phyloP scores from a whole-genome alignment of 805 yeast species.

The Yarrowia deformans region DNA sequence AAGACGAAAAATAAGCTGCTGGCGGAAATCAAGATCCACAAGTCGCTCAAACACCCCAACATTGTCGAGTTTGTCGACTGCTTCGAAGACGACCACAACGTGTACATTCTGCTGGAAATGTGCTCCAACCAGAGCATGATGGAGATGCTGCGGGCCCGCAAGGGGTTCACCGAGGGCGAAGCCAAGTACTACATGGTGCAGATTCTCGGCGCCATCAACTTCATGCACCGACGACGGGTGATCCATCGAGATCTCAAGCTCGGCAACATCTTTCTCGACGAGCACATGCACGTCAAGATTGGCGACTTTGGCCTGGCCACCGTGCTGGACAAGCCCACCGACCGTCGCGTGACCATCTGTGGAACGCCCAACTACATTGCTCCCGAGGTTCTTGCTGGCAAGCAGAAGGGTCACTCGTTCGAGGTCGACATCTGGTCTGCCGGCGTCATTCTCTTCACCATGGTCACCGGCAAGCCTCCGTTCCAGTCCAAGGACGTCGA shows the following conservation, averaged over 20 bases:
- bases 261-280: slow-evolving; percentile 94
- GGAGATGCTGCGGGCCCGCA: slow-evolving; percentile 88
- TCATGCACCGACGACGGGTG: slow-evolving; percentile 89
- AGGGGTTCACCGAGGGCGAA: slow-evolving; percentile 87
- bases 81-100: slow-evolving; percentile 95
- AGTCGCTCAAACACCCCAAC: slow-evolving; percentile 84
- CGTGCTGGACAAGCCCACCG: slow-evolving; percentile 71
- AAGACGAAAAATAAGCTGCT: slow-evolving; percentile 80
- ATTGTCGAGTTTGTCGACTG: slow-evolving; percentile 94
- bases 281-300: slow-evolving; percentile 89
- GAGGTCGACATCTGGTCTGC: slow-evolving; percentile 98
- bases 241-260: slow-evolving; percentile 95
- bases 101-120: slow-evolving; percentile 89
- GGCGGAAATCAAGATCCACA: slow-evolving; percentile 95
- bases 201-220: slow-evolving; percentile 90
- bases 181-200: slow-evolving; percentile 89
- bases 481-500: slow-evolving; percentile 96
- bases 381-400: slow-evolving; percentile 94
- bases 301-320: slow-evolving; percentile 99
- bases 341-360: slow-evolving; percentile 90
- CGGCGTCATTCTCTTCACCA: slow-evolving; percentile 95
- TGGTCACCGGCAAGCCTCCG: slow-evolving; percentile 94
- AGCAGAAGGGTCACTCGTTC: slow-evolving; percentile 82
- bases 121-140: slow-evolving; percentile 94
- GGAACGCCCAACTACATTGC: slow-evolving; percentile 99